These are phyloP conservation scores for Russula earlei DNA, from an alignment of 768 basidiomycete genomes.

Conservation along the genomic window DNA sequence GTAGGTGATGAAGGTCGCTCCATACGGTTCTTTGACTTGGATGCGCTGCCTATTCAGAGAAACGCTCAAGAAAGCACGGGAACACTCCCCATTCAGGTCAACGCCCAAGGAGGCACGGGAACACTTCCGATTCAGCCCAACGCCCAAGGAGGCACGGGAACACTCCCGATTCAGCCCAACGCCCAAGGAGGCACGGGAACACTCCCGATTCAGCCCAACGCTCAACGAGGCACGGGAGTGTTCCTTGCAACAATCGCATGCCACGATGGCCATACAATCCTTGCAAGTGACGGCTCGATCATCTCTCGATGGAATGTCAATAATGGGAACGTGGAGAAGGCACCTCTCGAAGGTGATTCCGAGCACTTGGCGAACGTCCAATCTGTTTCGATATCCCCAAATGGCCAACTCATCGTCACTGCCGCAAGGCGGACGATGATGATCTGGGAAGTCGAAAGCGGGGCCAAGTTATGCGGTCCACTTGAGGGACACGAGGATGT, in stretches of 20 bases:
- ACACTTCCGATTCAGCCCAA: too few species aligned
- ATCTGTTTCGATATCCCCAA: constrained; percentile 14
- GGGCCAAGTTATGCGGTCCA: constrained; percentile 7
- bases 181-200: too few species aligned
- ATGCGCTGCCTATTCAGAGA: constrained; percentile 1
- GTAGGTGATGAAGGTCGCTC: constrained; percentile 2
- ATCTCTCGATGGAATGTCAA: background rate
- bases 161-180: too few species aligned
- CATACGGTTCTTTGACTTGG: constrained; percentile 13
- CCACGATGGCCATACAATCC: background rate
- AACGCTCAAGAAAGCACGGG: too few species aligned
- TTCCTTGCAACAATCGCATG: constrained; percentile 2
- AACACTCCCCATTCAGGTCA: too few species aligned
- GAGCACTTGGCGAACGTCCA: constrained; percentile 1
- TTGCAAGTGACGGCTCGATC: background rate
- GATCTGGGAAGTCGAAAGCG: constrained; percentile 15
- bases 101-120: too few species aligned
- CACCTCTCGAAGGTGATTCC: background rate
- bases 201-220: too few species aligned
- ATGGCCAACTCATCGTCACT: constrained; percentile 11
- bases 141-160: too few species aligned
- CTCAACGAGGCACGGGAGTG: background rate
- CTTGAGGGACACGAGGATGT: constrained; percentile 14
- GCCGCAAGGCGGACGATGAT: background rate
- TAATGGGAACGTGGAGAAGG: background rate